A percentile compares a stretch with the other conserved stretches of the same genome.
Evolutionary conservation across 139 green algal genomes (phyloP).

Genomic region (Tetraselmis chui): DNA sequence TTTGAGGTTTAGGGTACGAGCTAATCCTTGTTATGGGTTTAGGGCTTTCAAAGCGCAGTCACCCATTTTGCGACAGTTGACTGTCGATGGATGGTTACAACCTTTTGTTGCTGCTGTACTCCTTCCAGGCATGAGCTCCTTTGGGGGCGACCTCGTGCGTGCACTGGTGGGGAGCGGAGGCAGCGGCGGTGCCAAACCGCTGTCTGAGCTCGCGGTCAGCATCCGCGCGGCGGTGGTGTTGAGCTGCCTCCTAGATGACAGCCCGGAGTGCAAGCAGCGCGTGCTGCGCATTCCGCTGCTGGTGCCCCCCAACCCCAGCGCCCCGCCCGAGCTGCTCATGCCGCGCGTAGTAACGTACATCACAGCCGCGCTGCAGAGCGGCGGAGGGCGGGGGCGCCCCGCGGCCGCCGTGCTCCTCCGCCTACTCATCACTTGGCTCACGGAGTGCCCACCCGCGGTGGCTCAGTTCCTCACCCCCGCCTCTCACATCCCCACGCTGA

Average conservation of each 20-base stretch:
- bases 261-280: constrained; percentile 24
- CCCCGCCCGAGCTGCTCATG: constrained; percentile 24
- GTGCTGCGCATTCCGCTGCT: constrained; percentile 32
- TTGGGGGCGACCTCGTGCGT: constrained; percentile 32
- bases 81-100: no score
- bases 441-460: constrained; percentile 46
- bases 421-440: constrained; percentile 61
- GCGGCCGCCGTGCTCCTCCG: constrained; percentile 43
- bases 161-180: constrained; percentile 14
- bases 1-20: no score
- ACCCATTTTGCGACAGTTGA: no score
- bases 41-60: no score
- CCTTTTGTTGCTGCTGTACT: no score
- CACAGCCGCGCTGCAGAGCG: background rate
- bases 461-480: constrained; percentile 33
- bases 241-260: constrained; percentile 33
- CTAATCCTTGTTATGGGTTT: no score
- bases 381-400: constrained; percentile 12
- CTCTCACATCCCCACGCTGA: constrained; percentile 38
- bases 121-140: constrained; percentile 17
- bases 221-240: constrained; percentile 34
- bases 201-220: constrained; percentile 1
- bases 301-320: background rate
- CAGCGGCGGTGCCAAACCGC: constrained; percentile 3
- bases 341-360: constrained; percentile 15